Conservation (phyloP, 1,284 basidiomycete species). For the Trichosporon sp. region DNA sequence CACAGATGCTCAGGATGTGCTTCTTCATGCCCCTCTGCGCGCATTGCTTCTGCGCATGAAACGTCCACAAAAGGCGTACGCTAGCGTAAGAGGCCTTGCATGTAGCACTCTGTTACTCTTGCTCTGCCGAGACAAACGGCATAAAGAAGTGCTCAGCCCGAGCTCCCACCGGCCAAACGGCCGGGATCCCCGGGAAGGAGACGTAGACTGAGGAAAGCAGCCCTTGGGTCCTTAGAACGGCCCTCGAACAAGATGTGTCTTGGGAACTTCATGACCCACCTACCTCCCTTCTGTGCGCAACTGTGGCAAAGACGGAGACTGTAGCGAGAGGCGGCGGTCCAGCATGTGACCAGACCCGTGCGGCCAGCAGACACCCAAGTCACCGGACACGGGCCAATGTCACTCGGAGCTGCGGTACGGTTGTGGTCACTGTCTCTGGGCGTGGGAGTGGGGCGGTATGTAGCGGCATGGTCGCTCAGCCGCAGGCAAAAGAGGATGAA, state of each 20-base stretch:
- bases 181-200: background rate
- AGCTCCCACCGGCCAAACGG: background rate
- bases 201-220: background rate
- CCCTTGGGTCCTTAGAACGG: background rate
- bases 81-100: background rate
- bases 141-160: background rate
- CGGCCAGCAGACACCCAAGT: background rate
- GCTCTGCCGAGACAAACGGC: background rate
- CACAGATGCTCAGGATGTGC: background rate
- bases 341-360: background rate
- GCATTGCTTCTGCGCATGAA: background rate
- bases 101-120: background rate
- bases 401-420: background rate
- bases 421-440: background rate
- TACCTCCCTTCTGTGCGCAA: background rate
- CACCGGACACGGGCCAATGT: background rate
- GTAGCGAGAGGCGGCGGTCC: background rate
- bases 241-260: background rate
- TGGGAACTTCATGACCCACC: background rate
- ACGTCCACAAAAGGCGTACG: background rate
- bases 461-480: background rate
- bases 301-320: background rate
- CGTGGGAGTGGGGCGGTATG: conserved; percentile 2
- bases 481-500: background rate
- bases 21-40: background rate